A percentile compares a stretch with the other conserved stretches of the same genome.
phyloP scores from a whole-genome alignment of 306 rosid genomes.

The Begonia peltatifolia region DNA sequence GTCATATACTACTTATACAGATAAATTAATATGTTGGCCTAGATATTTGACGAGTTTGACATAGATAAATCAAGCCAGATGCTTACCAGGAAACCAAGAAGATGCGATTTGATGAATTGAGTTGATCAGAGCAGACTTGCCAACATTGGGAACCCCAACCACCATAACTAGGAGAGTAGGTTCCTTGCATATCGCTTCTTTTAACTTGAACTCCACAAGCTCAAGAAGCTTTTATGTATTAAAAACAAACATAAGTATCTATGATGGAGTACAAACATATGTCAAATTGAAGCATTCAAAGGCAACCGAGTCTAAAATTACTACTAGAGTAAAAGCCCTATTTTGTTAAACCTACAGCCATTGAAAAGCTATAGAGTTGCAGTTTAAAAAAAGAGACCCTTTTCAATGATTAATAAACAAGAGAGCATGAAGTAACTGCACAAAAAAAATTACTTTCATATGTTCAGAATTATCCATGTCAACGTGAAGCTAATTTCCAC shows the following conservation, averaged over 20 bases:
- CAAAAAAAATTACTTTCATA: no score
- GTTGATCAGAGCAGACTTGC: conserved; percentile 78
- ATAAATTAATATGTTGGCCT: not conserved
- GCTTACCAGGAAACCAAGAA: conserved; percentile 58
- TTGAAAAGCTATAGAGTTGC: no score
- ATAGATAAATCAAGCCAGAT: not conserved
- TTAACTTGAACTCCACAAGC: conserved; percentile 64
- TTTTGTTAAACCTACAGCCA: no score
- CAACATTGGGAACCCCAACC: conserved; percentile 89
- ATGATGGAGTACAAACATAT: no score
- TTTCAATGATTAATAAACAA: no score
- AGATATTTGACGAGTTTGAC: not conserved
- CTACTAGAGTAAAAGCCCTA: no score
- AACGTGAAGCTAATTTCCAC: no score
- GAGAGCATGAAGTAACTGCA: no score
- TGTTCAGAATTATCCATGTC: no score
- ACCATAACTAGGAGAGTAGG: conserved; percentile 93
- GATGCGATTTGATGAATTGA: conserved; percentile 70
- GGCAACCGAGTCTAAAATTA: no score
- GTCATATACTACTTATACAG: not conserved
- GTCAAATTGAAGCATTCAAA: no score
- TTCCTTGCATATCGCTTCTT: conserved; percentile 62
- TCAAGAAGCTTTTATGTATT: conserved; percentile 42
- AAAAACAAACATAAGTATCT: not conserved
- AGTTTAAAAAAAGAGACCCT: no score